Evolutionary conservation across 257 asterid species (phyloP), one percentile per base, ranked within the genome.

Genomic region (Salvia miltiorrhiza): DNA sequence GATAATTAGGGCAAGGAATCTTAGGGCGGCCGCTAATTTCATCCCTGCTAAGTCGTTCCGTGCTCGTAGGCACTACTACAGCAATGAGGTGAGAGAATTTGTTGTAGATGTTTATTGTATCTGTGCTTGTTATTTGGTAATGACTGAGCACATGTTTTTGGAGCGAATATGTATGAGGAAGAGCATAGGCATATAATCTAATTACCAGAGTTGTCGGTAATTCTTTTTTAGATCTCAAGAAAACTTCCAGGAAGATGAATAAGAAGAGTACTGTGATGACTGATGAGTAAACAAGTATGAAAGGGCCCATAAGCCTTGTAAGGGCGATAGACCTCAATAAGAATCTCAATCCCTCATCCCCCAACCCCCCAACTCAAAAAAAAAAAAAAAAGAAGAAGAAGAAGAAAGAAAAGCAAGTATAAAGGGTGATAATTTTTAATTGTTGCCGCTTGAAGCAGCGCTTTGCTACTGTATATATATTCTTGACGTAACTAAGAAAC

Each of bases 11-110:
- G 99, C 99, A 39, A 85, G 97, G 84, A 86, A 89, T 86, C 89
- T 94, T 55, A 82, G 96, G 85, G 97, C 97, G 23, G 90, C 85
- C 1, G 97, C 97, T 16, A 94, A 94, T 78, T 91, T 83, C 77
- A 91, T 94, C 41, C 99, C 99, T 48, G 82, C 97, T 4, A 94
- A 89, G 80, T 81, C 99, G 26, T 94, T 91, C 75, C 95, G 99
- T 58, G 86, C 96, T 75, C 96, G 97, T 50, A 83, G 82, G 78
- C 69, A 70, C 70, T 94, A 94, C 48, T 94, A 83, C 82, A 83
- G 83, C 69, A 94, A 94, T 43, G 99, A 94, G 97, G 99, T 89
- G 47, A 49, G 78, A 11, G 41, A 17, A 67, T 74, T 13, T 21
- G 2, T 19, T 40, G 24, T 35, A 4, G 7, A 56, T 52, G 32